Base-by-base conservation (phyloP, 768 basidiomycete genomes). In the Dacryopinax primogenitus region DNA sequence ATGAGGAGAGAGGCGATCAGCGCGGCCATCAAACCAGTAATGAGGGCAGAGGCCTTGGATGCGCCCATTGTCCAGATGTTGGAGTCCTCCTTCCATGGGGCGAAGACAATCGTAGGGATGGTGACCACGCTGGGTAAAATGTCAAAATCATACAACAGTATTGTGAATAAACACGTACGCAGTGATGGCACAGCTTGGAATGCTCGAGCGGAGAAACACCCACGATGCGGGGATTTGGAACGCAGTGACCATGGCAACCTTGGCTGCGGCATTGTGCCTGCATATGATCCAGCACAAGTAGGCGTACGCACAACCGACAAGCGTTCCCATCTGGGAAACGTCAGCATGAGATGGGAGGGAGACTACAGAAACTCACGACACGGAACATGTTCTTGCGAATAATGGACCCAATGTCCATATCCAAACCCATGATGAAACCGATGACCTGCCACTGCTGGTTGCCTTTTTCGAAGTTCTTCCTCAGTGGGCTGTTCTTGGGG, bases 401-500 rank as follows among this genome's bases (percentile, higher is more conserved):
- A 23, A 44, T 44, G 18, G 41, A 44, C 18, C 41, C 41, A 23
- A 44, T 23, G 18, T 44, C 41, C 41, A 44, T 44, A 18, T 44
- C 41, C 41, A 44, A 18, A 44, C 41, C 41, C 41, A 44, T 44
- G 41, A 44, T 44, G 18, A 44, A 44, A 18, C 41, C 41, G 41
- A 44, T 44, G 41, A 44, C 41, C 41, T 44, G 41, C 41, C 41
- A 44, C 41, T 44, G 41, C 41, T 44, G 41, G 41, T 44, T 44
- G 4, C 41, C 41, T 23, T 44, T 44, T 23, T 7, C 41, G 23
- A 44, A 44, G 18, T 44, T 15, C 18, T 44, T 44, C 41, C 41
- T 44, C 18, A 44, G 41, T 23, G 41, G 41, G 41, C 41, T 44
- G 41, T 44, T 23, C 41, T 44, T 44, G 41, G 41, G 41, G 41